Conservation (phyloP, 768 basidiomycete species). For the Mycena alexandri region DNA sequence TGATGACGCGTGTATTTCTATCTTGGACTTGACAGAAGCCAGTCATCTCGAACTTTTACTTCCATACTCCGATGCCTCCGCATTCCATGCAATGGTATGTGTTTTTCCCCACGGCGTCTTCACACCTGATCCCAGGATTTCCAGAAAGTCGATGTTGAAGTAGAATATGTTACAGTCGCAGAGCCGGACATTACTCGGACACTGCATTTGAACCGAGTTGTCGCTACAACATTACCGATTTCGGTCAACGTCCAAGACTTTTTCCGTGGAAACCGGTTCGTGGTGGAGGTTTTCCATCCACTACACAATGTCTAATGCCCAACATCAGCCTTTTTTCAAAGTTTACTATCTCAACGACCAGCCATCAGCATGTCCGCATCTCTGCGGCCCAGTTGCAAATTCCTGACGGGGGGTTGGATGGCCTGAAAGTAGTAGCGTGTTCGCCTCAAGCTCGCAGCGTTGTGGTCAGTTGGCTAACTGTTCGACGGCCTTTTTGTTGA, state of each 20-base stretch:
- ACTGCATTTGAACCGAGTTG: slow-evolving; percentile 64
- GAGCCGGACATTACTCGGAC: slow-evolving; percentile 68
- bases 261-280: slow-evolving; percentile 87
- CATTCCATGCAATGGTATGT: slow-evolving; percentile 72
- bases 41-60: slow-evolving; percentile 63
- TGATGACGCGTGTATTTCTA: slow-evolving; percentile 58
- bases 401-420: slow-evolving; percentile 57
- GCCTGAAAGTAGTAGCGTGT: slow-evolving; percentile 66
- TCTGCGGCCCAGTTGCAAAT: slow-evolving; percentile 67
- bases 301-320: slow-evolving; percentile 5
- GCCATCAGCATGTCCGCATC: slow-evolving; percentile 84
- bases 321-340: slow-evolving; percentile 82
- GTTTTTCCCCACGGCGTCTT: not conserved
- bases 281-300: not conserved
- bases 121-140: slow-evolving; percentile 5
- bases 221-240: slow-evolving; percentile 83
- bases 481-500: slow-evolving; percentile 21
- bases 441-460: slow-evolving; percentile 59
- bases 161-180: slow-evolving; percentile 74
- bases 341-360: slow-evolving; percentile 89
- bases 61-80: slow-evolving; percentile 77
- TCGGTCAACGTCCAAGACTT: slow-evolving; percentile 97
- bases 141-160: slow-evolving; percentile 76
- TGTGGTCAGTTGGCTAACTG: slow-evolving; percentile 54
- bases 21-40: slow-evolving; percentile 63